Conservation (phyloP, 2,329 filamentous ascomycete species). For the Cadophora malorum region DNA sequence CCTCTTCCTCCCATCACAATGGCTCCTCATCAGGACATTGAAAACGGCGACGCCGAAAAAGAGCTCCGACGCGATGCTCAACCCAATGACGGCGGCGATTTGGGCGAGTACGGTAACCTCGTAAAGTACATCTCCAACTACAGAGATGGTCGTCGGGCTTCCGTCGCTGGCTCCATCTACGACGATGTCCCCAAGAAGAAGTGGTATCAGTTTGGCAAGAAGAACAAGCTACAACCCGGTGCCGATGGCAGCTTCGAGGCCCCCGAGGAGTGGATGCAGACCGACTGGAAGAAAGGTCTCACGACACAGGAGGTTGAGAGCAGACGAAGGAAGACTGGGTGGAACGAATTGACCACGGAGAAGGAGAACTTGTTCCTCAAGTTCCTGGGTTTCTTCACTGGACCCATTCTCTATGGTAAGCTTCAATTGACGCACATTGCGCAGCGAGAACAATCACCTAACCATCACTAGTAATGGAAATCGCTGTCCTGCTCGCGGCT, state of each 20-base stretch:
- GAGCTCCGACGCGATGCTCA: conserved; percentile 22
- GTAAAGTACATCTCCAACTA: conserved; percentile 73
- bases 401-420: conserved; percentile 79
- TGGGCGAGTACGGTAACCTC: conserved; percentile 69
- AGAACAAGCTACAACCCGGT: conserved; percentile 45
- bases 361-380: conserved; percentile 79
- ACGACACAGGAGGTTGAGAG: conserved; percentile 62
- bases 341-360: conserved; percentile 75
- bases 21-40: conserved; percentile 36
- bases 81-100: conserved; percentile 37
- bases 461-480: conserved; percentile 69
- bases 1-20: conserved; percentile 30
- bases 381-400: conserved; percentile 77
- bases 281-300: conserved; percentile 71
- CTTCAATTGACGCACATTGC: conserved; percentile 7
- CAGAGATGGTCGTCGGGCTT: conserved; percentile 61
- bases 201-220: conserved; percentile 64
- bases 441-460: conserved; percentile 8
- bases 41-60: conserved; percentile 40
- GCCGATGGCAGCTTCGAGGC: conserved; percentile 46
- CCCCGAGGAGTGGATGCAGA: conserved; percentile 72
- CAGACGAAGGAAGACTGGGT: conserved; percentile 70
- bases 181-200: conserved; percentile 52
- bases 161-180: conserved; percentile 50
- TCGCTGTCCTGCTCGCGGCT: conserved; percentile 74